phyloP scores from a whole-genome alignment of 2,329 filamentous ascomycete species.

The Fusarium pseudocircinatum region DNA sequence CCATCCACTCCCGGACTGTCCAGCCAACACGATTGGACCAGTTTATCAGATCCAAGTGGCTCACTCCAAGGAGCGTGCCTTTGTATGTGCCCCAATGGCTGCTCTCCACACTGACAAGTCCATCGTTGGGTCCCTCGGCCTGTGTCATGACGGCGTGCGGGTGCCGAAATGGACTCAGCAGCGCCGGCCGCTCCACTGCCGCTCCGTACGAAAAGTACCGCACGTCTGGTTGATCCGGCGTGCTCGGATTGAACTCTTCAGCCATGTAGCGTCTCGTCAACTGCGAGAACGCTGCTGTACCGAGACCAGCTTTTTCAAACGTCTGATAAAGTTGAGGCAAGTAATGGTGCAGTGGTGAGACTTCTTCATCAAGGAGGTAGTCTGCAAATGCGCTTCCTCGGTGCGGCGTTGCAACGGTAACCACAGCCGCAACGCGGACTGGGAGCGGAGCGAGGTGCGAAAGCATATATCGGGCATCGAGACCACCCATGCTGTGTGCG shows the following conservation, averaged over 20 bases:
- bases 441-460: slow-evolving; percentile 60
- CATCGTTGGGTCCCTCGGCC: slow-evolving; percentile 70
- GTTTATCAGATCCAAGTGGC: slow-evolving; percentile 73
- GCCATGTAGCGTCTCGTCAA: slow-evolving; percentile 68
- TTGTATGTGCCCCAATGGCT: slow-evolving; percentile 71
- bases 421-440: slow-evolving; percentile 60
- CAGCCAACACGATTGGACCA: slow-evolving; percentile 71
- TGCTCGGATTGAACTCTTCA: slow-evolving; percentile 67
- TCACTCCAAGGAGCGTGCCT: slow-evolving; percentile 69
- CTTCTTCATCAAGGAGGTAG: slow-evolving; percentile 55
- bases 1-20: slow-evolving; percentile 62
- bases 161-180: slow-evolving; percentile 70
- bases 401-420: slow-evolving; percentile 66
- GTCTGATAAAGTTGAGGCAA: slow-evolving; percentile 65
- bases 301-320: slow-evolving; percentile 61
- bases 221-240: slow-evolving; percentile 62
- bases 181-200: slow-evolving; percentile 58
- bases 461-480: slow-evolving; percentile 74
- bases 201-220: slow-evolving; percentile 73
- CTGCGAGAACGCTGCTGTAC: slow-evolving; percentile 69
- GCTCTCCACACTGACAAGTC: slow-evolving; percentile 72
- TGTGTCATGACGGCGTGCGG: slow-evolving; percentile 61
- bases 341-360: slow-evolving; percentile 54
- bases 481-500: slow-evolving; percentile 74
- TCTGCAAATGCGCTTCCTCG: slow-evolving; percentile 66